Evolutionary conservation across 495 filamentous ascomycete genomes (phyloP).

Genomic region (Cryomyces minteri): DNA sequence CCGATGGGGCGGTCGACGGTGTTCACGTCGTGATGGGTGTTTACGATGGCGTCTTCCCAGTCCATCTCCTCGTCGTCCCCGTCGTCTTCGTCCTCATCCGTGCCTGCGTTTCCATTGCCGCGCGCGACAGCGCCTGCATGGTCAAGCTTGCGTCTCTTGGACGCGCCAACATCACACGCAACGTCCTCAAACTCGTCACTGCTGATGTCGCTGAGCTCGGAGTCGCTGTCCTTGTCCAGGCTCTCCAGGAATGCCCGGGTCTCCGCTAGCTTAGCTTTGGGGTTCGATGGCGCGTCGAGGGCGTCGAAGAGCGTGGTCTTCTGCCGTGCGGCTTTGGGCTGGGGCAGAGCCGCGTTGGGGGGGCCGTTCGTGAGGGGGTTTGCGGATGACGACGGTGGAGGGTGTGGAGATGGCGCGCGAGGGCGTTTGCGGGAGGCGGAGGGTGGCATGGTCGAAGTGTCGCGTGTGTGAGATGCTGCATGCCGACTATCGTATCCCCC

Average conservation of each 20-base stretch:
- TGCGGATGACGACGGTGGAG: too few species aligned
- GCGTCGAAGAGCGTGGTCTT: too few species aligned
- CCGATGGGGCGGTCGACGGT: conserved; percentile 14
- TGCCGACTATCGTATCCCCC: too few species aligned
- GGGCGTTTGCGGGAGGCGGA: too few species aligned
- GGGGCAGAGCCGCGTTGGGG: too few species aligned
- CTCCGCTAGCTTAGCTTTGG: conserved; percentile 5
- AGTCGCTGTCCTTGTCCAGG: conserved; percentile 37
- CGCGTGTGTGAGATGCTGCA: too few species aligned
- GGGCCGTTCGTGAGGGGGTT: too few species aligned
- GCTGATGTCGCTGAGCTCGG: conserved; percentile 42
- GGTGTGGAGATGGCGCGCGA: too few species aligned
- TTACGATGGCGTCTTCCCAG: conserved; percentile 69
- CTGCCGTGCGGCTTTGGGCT: too few species aligned
- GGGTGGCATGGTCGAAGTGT: too few species aligned
- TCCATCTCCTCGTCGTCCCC: conserved; percentile 51
- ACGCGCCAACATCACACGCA: conserved; percentile 12
- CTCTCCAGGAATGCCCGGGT: conserved; percentile 27
- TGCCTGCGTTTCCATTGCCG: conserved; percentile 13
- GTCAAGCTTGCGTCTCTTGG: conserved; percentile 12
- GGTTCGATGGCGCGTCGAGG: too few species aligned
- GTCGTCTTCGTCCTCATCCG: conserved; percentile 8
- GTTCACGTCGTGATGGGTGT: conserved; percentile 14
- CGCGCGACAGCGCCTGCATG: too few species aligned
- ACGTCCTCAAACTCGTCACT: conserved; percentile 42